Evolutionary conservation across 805 yeast genomes (phyloP).

Genomic region (Kregervanrija fluxuum): DNA sequence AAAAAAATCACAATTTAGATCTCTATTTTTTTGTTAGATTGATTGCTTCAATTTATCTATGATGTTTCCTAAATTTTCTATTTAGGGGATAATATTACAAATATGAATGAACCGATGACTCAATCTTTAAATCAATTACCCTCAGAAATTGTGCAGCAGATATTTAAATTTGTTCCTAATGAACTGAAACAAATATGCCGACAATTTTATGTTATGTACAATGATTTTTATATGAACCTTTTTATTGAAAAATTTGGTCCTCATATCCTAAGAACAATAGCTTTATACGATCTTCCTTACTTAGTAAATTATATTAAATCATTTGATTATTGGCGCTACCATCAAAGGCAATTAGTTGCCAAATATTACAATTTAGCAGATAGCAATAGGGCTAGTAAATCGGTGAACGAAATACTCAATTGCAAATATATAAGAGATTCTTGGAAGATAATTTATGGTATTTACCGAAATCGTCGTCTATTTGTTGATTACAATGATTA

Average conservation of each 20-base stretch:
- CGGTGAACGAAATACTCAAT: slow-evolving; percentile 12
- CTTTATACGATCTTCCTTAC: slow-evolving; percentile 17
- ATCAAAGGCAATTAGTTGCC: slow-evolving; percentile 20
- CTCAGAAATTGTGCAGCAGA: slow-evolving; percentile 19
- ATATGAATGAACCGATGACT: slow-evolving; percentile 2
- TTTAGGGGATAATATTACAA: neutral
- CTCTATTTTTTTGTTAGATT: no score
- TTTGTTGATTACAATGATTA: slow-evolving; percentile 39
- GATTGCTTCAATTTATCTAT: no score
- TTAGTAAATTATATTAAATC: slow-evolving; percentile 25
- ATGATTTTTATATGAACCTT: slow-evolving; percentile 37
- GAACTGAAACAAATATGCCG: slow-evolving; percentile 25
- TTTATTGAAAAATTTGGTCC: slow-evolving; percentile 27
- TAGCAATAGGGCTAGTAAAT: neutral
- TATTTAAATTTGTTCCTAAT: slow-evolving; percentile 23
- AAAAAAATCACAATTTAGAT: no score
- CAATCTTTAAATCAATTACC: slow-evolving; percentile 22
- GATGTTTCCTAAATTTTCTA: no score
- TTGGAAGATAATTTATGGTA: slow-evolving; percentile 46
- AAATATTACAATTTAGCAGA: slow-evolving; percentile 15
- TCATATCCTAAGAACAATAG: slow-evolving; percentile 17
- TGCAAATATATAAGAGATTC: slow-evolving; percentile 39
- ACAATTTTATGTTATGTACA: slow-evolving; percentile 40
- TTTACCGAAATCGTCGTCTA: slow-evolving; percentile 44
- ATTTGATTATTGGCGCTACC: slow-evolving; percentile 30